These are phyloP conservation scores for Globomyces pollinis-pini DNA, from an alignment of 192 early-diverging fungal genomes.

Conservation along the genomic window DNA sequence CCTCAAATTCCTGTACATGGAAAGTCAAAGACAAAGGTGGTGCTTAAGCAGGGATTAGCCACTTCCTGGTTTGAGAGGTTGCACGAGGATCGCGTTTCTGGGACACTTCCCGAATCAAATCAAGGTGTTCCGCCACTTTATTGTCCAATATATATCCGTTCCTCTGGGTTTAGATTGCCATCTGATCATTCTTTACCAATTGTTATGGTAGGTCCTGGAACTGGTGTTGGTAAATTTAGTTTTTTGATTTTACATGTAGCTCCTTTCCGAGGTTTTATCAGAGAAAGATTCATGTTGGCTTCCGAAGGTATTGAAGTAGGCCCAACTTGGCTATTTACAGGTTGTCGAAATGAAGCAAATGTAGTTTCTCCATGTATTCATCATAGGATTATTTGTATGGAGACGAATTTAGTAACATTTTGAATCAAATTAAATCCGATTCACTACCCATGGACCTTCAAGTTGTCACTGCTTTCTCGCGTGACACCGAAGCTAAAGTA, in stretches of 20 bases:
- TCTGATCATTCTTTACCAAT: slow-evolving; percentile 67
- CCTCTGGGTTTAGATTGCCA: slow-evolving; percentile 88
- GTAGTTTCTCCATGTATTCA: not conserved
- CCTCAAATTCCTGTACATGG: not conserved
- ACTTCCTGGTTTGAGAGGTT: slow-evolving; percentile 82
- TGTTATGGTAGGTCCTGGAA: slow-evolving; percentile 99
- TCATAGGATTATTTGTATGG: slow-evolving; percentile 84
- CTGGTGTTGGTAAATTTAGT: no score
- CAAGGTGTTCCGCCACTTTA: slow-evolving; percentile 31
- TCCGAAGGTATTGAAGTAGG: slow-evolving; percentile 61
- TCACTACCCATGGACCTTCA: slow-evolving; percentile 41
- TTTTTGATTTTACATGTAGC: no score
- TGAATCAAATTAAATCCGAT: slow-evolving; percentile 34
- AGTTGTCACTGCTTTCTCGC: slow-evolving; percentile 86
- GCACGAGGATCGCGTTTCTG: slow-evolving; percentile 29
- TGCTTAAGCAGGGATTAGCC: slow-evolving; percentile 61
- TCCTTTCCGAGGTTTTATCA: slow-evolving; percentile 93
- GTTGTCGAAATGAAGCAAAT: slow-evolving; percentile 68
- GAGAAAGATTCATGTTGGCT: slow-evolving; percentile 67
- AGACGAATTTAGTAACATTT: slow-evolving; percentile 69
- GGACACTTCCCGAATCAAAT: not conserved
- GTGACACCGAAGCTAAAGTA: slow-evolving; percentile 72
- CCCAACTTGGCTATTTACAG: slow-evolving; percentile 86
- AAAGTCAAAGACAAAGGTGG: slow-evolving; percentile 14
- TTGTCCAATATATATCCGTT: slow-evolving; percentile 82